Evolutionary conservation across 345 rosid species (phyloP), one percentile per base, ranked within the genome.

Genomic region (Cardamine resedifolia): DNA sequence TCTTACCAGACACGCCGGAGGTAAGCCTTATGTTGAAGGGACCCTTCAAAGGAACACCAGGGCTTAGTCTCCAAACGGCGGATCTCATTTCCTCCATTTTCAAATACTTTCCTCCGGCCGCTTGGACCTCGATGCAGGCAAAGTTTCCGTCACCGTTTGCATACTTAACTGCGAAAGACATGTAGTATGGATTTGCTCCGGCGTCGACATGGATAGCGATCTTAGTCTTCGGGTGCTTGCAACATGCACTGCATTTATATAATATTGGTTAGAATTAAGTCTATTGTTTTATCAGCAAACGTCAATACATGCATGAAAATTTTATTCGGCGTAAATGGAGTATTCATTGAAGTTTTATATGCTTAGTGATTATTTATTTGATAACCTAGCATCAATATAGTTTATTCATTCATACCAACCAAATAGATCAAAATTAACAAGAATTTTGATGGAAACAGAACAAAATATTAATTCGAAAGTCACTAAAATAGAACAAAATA

Each of bases 71-170:
- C 98, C 95, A 91, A 16, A 82, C 80, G 0, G 91, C 90, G 45
- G 92, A 92, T 88, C 91, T 87, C 1, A 86, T 86, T 18, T 48
- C 77, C 34, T 83, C 84, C 95, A 88, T 85, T 20, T 88, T 75
- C 19, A 82, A n/a, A 86, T 88, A 91, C 0, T 78, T 19, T 38
- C 70, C 79, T 0, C 87, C 47, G 5, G 84, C 80, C 24, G 83
- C 81, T 77, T 82, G 85, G 23, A 89, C 33, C 24, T 80, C 85
- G 3, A 85, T 85, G 0, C 84, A 68, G 1, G 64, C 70, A 16
- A 85, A 80, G 11, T 85, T 85, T 1, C 86, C 96, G 11, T 93
- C 96, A 8, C 97, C 95, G n/a, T 84, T 64, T 68, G 56, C 81
- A 19, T 38, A 86, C 45, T 82, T 83, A 3, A 82, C 45, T 7